Evolutionary conservation across 2,329 filamentous ascomycete species (phyloP).

Genomic region (Phoma herbarum): DNA sequence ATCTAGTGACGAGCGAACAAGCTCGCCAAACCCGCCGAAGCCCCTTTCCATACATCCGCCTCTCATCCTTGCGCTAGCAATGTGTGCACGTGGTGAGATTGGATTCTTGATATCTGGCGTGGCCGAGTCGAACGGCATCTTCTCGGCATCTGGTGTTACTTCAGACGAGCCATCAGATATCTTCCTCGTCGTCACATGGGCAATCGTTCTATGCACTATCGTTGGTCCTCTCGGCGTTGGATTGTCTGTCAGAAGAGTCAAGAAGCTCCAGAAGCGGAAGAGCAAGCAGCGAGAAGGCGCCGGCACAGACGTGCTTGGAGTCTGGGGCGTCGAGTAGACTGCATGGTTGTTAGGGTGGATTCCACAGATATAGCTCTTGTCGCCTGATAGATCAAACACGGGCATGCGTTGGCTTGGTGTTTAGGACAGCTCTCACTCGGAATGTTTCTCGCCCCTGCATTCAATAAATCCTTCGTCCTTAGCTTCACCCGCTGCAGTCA

Average conservation of each 20-base stretch:
- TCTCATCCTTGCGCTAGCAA: constrained; percentile 71
- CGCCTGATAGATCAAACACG: neutral
- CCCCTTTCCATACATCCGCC: constrained; percentile 73
- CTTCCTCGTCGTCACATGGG: constrained; percentile 65
- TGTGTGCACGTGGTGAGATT: constrained; percentile 82
- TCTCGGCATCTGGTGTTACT: constrained; percentile 39
- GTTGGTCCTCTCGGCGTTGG: constrained; percentile 63
- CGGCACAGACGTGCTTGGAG: constrained; percentile 54
- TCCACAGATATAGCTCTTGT: neutral
- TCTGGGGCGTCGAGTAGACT: constrained; percentile 54
- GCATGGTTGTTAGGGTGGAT: neutral
- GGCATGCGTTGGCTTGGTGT: neutral
- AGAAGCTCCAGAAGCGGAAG: constrained; percentile 51
- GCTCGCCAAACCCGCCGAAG: constrained; percentile 48
- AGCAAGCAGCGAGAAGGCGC: constrained; percentile 40
- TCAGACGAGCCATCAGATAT: constrained; percentile 53
- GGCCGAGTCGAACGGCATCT: constrained; percentile 65
- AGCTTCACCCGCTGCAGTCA: neutral
- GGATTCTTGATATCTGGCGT: constrained; percentile 78
- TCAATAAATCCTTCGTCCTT: neutral
- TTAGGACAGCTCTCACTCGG: neutral
- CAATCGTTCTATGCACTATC: constrained; percentile 66
- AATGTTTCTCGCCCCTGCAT: neutral
- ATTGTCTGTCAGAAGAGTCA: constrained; percentile 58
- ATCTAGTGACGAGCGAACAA: constrained; percentile 21